Percentiles rank a stretch among this genome's conserved stretches.
phyloP scores from a whole-genome alignment of 1,139 yeast genomes.

The Hyphopichia fennica region DNA sequence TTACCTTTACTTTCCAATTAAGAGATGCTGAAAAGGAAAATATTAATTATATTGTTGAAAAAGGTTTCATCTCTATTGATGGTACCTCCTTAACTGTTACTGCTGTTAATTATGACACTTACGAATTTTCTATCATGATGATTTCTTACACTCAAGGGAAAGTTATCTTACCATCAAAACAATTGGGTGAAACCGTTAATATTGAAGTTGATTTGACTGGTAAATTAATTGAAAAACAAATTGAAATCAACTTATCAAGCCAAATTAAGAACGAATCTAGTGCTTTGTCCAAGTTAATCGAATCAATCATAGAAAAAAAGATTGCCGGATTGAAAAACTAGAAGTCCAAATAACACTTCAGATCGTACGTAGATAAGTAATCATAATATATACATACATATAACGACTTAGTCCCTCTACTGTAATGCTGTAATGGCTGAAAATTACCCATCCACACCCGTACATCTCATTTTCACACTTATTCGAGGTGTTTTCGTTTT shows the following conservation, averaged over 20 bases:
- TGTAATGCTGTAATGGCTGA: too few relatives aligned
- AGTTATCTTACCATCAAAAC: conserved; percentile 70
- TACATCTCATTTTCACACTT: not conserved
- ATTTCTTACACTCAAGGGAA: conserved; percentile 86
- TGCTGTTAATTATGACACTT: conserved; percentile 57
- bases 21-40: conserved; percentile 56
- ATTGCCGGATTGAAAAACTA: conserved; percentile 16
- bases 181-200: conserved; percentile 67
- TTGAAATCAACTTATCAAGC: conserved; percentile 52
- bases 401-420: too few relatives aligned
- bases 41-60: conserved; percentile 81
- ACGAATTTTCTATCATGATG: conserved; percentile 81
- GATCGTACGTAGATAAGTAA: not conserved
- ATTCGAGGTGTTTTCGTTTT: not conserved
- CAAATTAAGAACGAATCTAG: conserved; percentile 51
- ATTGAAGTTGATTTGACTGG: conserved; percentile 95
- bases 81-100: conserved; percentile 95
- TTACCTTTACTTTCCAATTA: conserved; percentile 71
- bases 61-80: conserved; percentile 89
- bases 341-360: not conserved
- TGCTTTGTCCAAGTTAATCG: conserved; percentile 43
- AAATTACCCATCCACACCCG: not conserved
- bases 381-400: too few relatives aligned
- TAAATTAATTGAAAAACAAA: conserved; percentile 85
- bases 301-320: conserved; percentile 52